Evolutionary conservation across 2,329 filamentous ascomycete genomes (phyloP).

Genomic region (Colletotrichum plurivorum): DNA sequence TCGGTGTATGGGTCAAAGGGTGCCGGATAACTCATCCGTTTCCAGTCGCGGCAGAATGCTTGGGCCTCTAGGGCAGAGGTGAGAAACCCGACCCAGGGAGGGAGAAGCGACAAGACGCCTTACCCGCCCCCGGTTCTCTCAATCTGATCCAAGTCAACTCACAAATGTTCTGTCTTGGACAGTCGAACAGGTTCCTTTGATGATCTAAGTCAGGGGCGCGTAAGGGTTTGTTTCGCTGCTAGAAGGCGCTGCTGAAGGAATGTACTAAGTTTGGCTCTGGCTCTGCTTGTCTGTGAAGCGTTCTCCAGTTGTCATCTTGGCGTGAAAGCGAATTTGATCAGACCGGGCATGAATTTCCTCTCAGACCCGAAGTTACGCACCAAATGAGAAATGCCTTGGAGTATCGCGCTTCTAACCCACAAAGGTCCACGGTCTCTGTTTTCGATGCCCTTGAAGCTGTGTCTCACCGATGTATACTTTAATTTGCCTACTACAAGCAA

Average conservation of each 20-base stretch:
- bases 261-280: neutral
- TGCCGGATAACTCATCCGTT: neutral
- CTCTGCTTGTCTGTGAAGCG: no score
- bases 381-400: no score
- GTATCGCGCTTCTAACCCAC: no score
- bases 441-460: no score
- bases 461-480: no score
- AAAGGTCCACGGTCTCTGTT: no score
- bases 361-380: no score
- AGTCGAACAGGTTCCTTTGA: neutral
- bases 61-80: neutral
- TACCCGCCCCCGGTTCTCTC: conserved; percentile 15
- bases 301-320: no score
- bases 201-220: neutral
- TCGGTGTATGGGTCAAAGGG: conserved; percentile 7
- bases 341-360: no score
- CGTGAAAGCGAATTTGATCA: no score
- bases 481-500: no score
- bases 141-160: neutral
- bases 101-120: conserved; percentile 20
- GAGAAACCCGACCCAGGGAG: neutral
- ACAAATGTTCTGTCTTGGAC: conserved; percentile 5
- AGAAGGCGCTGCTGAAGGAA: neutral
- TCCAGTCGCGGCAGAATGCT: neutral
- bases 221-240: neutral